These are phyloP conservation scores for Boletus sp. DNA, from an alignment of 768 basidiomycete species.

Conservation along the genomic window DNA sequence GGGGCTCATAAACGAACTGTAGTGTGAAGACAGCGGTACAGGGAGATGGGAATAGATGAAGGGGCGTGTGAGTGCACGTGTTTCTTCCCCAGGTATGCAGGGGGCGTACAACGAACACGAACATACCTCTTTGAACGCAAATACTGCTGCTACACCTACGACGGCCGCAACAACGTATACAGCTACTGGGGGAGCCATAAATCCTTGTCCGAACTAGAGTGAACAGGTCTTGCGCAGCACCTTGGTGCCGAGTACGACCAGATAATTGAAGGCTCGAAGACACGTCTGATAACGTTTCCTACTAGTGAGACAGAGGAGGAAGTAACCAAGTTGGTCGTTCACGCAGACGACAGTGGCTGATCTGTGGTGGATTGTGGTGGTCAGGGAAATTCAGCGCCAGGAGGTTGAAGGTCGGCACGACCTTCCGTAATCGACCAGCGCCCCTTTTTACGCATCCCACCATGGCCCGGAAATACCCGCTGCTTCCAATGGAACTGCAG, in stretches of 20 bases:
- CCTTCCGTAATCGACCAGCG: constrained; percentile 12
- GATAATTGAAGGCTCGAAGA: background rate
- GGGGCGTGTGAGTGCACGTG: constrained; percentile 22
- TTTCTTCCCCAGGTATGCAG: background rate
- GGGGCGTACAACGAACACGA: background rate
- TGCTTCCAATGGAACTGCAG: background rate
- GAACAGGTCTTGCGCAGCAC: constrained; percentile 17
- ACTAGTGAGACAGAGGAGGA: background rate
- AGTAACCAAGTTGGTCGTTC: background rate
- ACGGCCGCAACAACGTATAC: constrained; percentile 54
- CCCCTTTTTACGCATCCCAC: constrained; percentile 10
- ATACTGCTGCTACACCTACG: constrained; percentile 46
- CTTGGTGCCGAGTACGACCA: background rate
- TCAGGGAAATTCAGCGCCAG: background rate
- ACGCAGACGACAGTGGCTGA: background rate
- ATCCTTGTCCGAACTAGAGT: constrained; percentile 1
- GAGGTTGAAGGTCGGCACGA: background rate
- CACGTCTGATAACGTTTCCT: background rate
- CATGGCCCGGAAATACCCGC: constrained; percentile 9
- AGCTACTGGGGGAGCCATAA: constrained; percentile 34
- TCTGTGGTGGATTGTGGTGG: constrained; percentile 1
- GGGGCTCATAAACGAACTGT: constrained; percentile 70
- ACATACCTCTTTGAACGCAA: constrained; percentile 60
- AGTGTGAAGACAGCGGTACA: background rate
- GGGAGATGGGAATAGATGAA: background rate